Base-by-base conservation (phyloP, 164 flowering plant genomes). In the Platanus orientalis region DNA sequence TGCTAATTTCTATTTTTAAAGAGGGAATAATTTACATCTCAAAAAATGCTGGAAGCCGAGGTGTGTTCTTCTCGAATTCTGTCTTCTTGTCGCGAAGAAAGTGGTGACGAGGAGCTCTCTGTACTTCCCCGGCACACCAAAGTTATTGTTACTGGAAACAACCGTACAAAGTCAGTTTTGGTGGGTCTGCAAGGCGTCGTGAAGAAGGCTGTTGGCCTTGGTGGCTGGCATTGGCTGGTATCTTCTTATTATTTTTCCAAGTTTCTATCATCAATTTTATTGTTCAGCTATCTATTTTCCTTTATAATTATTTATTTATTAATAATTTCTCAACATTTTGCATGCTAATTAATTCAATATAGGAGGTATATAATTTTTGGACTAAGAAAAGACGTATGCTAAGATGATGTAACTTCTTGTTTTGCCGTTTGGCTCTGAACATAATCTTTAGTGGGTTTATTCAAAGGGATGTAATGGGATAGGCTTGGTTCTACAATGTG, bases 201-300 rank as follows among this genome's bases (percentile, higher is more conserved):
- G 54, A 92, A 92, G 87, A 92, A 92, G 75, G 98, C 98, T 76
- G 98, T 92, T 65, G 98, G 98, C n/a, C 94, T 89, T 52, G 98
- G 98, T 66, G 98, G 98, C 48, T 93, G 98, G 98, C 98, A 93
- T 69, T 93, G 97, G 98, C 97, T 93, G 92, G 98, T 93, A 84
- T 40, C 58, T 54, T 60, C 20, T 25, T 19, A 40, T 16, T 62
- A 23, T 54, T 57, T 51, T 0, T n/a, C 44, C 21, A 28, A 16
- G 1, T 45, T 45, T 45, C 19, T 45, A 45, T 45, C 2, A 16
- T 45, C 20, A 34, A 34, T 34, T 34, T 10, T 34, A 34, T 34
- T 34, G n/a, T n/a, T n/a, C n/a, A n/a, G n/a, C n/a, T n/a, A n/a
- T n/a, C n/a, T n/a, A n/a, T n/a, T n/a, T n/a, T n/a, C n/a, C n/a